These are phyloP conservation scores for Salicornia ramosissima DNA, from an alignment of 148 eudicot species.

Conservation along the genomic window DNA sequence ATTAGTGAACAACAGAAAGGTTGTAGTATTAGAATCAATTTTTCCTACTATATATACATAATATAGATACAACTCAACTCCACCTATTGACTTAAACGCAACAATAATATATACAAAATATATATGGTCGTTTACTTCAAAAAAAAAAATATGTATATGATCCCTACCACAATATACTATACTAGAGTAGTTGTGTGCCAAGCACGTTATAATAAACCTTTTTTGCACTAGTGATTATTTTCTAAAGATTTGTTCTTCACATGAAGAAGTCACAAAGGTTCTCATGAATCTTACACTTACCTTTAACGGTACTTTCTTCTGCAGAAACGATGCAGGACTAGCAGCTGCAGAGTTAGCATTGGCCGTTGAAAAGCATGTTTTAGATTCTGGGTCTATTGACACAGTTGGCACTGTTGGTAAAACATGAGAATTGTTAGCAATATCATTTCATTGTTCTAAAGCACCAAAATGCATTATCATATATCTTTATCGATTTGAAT, in stretches of 20 bases:
- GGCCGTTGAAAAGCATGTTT: conserved; percentile 87
- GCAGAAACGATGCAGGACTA: conserved; percentile 98
- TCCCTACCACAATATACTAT: too few species aligned
- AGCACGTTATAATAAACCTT: too few species aligned
- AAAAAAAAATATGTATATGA: too few species aligned
- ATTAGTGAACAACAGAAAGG: too few species aligned
- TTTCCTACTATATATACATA: too few species aligned
- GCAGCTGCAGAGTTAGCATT: conserved; percentile 92
- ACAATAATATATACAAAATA: too few species aligned
- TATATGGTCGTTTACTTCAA: too few species aligned
- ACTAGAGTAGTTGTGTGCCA: too few species aligned
- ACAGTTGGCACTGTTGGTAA: conserved; percentile 96
- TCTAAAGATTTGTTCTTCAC: neutral
- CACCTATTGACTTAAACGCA: too few species aligned
- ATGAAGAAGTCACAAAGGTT: neutral
- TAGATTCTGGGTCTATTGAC: conserved; percentile 82
- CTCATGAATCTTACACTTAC: neutral
- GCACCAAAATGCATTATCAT: neutral
- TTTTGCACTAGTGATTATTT: too few species aligned
- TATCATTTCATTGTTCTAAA: neutral
- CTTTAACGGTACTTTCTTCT: neutral
- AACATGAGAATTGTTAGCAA: neutral
- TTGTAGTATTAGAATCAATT: too few species aligned
- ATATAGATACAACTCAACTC: too few species aligned
- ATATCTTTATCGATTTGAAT: neutral